These are phyloP conservation scores for Cryphonectria carpinicola DNA, from an alignment of 2,329 filamentous ascomycete genomes.

Conservation along the genomic window DNA sequence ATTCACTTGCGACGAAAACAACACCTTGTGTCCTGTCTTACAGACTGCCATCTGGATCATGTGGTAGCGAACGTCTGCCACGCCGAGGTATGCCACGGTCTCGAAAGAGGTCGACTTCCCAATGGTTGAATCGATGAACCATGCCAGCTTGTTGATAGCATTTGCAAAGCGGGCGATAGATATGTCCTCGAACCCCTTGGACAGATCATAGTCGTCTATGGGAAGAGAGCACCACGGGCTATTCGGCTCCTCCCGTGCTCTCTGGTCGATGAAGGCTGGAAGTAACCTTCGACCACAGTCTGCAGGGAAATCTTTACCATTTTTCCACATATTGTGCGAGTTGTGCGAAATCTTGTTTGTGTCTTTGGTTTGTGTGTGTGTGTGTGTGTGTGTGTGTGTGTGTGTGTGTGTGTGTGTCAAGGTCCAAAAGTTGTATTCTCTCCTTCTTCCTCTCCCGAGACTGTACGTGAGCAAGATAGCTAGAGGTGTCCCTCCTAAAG, in stretches of 20 bases:
- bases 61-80: conserved; percentile 32
- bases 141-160: conserved; percentile 33
- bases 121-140: conserved; percentile 30
- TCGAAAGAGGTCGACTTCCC: conserved; percentile 31
- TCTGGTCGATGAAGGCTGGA: conserved; percentile 30
- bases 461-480: background rate
- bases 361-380: no score
- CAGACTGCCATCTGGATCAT: conserved; percentile 34
- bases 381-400: no score
- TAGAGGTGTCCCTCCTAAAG: background rate
- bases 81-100: conserved; percentile 31
- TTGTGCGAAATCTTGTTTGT: no score
- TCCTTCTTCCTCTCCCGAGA: no score
- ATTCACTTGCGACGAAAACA: conserved; percentile 33
- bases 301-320: conserved; percentile 1
- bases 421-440: background rate
- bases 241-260: conserved; percentile 28
- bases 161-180: conserved; percentile 30
- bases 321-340: conserved; percentile 8
- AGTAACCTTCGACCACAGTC: conserved; percentile 29
- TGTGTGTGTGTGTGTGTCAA: background rate
- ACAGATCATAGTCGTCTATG: conserved; percentile 32
- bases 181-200: conserved; percentile 33
- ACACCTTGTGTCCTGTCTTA: conserved; percentile 33
- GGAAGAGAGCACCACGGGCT: conserved; percentile 33